These are phyloP conservation scores for Heterobasidion irregulare DNA, from an alignment of 1,284 basidiomycete species.

Conservation along the genomic window DNA sequence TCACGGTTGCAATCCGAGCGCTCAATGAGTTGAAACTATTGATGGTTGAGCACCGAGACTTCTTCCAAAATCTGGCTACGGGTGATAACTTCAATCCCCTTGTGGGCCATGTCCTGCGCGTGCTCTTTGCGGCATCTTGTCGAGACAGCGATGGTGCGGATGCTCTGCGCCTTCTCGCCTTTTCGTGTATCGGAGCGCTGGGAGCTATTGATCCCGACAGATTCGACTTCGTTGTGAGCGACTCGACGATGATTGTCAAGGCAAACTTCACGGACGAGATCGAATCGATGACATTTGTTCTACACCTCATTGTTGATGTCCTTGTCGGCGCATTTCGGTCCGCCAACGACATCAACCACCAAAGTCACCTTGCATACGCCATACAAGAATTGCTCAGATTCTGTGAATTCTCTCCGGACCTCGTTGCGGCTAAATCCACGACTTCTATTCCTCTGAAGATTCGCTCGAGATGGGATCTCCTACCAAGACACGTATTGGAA, in stretches of 20 bases:
- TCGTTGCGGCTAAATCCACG: constrained; percentile 45
- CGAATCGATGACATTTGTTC: constrained; percentile 76
- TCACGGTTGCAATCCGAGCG: constrained; percentile 72
- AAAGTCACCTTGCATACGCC: constrained; percentile 82
- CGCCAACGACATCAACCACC: constrained; percentile 91
- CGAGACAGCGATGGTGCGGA: constrained; percentile 77
- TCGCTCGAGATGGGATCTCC: constrained; percentile 66
- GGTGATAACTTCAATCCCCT: constrained; percentile 85
- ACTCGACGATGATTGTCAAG: constrained; percentile 66
- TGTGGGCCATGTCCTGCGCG: constrained; percentile 64
- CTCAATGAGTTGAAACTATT: constrained; percentile 72
- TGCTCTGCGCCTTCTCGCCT: constrained; percentile 59
- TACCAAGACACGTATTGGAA: constrained; percentile 84
- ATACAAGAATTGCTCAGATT: constrained; percentile 91
- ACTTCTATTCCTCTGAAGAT: constrained; percentile 56
- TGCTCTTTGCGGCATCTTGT: constrained; percentile 65
- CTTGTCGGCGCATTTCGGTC: constrained; percentile 91
- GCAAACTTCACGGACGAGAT: constrained; percentile 79
- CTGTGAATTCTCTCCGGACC: constrained; percentile 76
- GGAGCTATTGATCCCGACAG: constrained; percentile 97
- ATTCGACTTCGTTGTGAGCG: constrained; percentile 60
- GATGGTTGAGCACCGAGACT: constrained; percentile 46
- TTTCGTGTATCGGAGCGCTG: constrained; percentile 89
- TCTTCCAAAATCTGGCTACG: constrained; percentile 55
- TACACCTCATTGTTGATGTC: constrained; percentile 82